These are phyloP conservation scores for Colletotrichum karsti DNA, from an alignment of 2,329 filamentous ascomycete species.

Conservation along the genomic window DNA sequence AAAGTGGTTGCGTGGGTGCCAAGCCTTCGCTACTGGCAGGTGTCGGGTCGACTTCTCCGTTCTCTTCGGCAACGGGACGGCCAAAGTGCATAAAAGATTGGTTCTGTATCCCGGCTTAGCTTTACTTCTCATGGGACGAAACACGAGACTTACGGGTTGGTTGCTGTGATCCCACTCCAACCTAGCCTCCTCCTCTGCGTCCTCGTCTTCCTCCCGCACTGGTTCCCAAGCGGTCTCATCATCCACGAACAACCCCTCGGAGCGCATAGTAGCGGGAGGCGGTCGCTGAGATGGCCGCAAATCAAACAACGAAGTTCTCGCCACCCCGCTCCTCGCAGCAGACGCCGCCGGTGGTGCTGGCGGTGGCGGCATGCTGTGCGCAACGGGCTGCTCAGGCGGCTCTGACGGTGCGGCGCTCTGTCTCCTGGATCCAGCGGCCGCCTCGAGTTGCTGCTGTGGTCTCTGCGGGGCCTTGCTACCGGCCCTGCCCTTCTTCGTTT, in stretches of 20 bases:
- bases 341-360: constrained; percentile 38
- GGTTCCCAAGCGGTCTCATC: constrained; percentile 78
- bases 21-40: constrained; percentile 45
- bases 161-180: constrained; percentile 79
- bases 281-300: constrained; percentile 62
- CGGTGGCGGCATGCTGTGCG: constrained; percentile 37
- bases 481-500: constrained; percentile 50
- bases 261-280: constrained; percentile 65
- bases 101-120: constrained; percentile 49
- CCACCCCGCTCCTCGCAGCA: constrained; percentile 7
- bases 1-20: constrained; percentile 78
- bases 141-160: constrained; percentile 61
- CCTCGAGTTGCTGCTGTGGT: constrained; percentile 54
- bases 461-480: constrained; percentile 48
- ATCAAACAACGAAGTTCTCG: constrained; percentile 43
- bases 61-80: constrained; percentile 41
- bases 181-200: constrained; percentile 71
- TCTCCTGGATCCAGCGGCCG: constrained; percentile 49
- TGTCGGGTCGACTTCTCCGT: constrained; percentile 34
- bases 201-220: constrained; percentile 65
- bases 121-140: background rate
- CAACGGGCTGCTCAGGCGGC: constrained; percentile 33
- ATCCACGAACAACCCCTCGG: constrained; percentile 79
- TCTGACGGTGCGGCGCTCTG: constrained; percentile 49
- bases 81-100: constrained; percentile 53